Conservation (phyloP, 1,284 basidiomycete species). For the Ganoderma lingzhi region DNA sequence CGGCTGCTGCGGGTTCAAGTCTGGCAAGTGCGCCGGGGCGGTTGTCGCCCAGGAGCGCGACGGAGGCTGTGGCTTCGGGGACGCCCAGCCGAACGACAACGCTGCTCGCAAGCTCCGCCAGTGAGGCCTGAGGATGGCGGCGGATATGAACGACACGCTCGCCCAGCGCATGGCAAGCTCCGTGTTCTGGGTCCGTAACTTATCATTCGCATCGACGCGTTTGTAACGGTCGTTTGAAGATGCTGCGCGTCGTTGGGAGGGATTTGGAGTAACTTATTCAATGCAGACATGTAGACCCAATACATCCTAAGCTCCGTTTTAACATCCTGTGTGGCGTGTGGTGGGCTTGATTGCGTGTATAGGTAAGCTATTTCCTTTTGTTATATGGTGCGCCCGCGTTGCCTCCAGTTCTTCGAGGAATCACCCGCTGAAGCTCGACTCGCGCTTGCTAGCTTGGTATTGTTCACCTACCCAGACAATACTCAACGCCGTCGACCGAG, state of each 20-base stretch:
- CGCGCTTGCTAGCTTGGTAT: background rate
- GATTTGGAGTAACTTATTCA: conserved; percentile 23
- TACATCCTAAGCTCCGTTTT: conserved; percentile 7
- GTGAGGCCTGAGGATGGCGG: background rate
- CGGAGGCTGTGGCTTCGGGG: conserved; percentile 26
- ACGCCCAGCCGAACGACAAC: conserved; percentile 24
- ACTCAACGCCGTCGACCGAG: background rate
- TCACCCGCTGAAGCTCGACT: background rate
- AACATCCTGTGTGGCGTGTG: background rate
- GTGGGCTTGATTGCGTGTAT: background rate
- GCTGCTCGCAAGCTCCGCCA: conserved; percentile 20
- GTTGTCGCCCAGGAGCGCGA: conserved; percentile 25
- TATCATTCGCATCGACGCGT: background rate
- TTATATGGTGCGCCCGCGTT: background rate
- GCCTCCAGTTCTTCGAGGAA: background rate
- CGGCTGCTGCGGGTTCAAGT: conserved; percentile 24
- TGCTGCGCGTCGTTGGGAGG: conserved; percentile 19
- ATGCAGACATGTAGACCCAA: conserved; percentile 23
- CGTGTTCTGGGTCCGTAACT: background rate
- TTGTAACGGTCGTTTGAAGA: conserved; percentile 8
- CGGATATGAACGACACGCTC: background rate
- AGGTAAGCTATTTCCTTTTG: background rate
- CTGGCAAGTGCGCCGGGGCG: conserved; percentile 27
- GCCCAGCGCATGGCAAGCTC: background rate
- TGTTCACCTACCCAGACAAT: background rate